Evolutionary conservation across 306 rosid genomes (phyloP).

Genomic region (Citrullus amarus): DNA sequence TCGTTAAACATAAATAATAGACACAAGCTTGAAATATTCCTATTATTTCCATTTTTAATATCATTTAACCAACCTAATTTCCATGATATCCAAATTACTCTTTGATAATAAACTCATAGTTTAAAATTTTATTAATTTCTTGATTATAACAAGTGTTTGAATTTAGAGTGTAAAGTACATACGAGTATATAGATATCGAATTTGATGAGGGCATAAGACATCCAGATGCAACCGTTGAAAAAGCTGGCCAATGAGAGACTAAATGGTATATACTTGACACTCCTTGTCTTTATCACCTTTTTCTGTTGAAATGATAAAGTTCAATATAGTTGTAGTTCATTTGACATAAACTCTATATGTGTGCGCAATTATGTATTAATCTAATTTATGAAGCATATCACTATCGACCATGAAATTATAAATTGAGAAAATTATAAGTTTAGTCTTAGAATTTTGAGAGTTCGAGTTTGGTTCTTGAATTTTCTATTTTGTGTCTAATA

Average conservation of each 20-base stretch:
- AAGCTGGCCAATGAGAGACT: conserved; percentile 52
- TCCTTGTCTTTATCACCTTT: conserved; percentile 46
- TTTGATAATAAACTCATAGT: no score
- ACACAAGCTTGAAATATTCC: no score
- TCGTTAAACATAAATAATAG: no score
- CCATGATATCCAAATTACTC: not conserved
- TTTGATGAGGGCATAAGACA: conserved; percentile 54
- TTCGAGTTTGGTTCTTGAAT: no score
- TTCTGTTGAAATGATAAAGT: conserved; percentile 17
- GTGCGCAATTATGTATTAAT: no score
- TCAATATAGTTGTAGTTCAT: no score
- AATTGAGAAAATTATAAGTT: no score
- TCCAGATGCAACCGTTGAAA: conserved; percentile 53
- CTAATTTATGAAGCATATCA: not conserved
- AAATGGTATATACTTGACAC: conserved; percentile 71
- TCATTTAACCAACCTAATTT: not conserved
- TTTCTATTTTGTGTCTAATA: no score
- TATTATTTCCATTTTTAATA: not conserved
- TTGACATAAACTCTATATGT: no score
- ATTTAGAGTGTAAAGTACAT: not conserved
- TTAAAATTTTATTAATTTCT: not conserved
- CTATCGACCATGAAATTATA: no score
- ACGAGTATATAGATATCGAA: conserved; percentile 54
- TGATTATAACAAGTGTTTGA: not conserved
- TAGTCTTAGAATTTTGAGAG: no score